Percentiles rank a stretch among this genome's conserved stretches.
phyloP scores from a whole-genome alignment of 345 rosid species.

The Euphorbia tirucalli region DNA sequence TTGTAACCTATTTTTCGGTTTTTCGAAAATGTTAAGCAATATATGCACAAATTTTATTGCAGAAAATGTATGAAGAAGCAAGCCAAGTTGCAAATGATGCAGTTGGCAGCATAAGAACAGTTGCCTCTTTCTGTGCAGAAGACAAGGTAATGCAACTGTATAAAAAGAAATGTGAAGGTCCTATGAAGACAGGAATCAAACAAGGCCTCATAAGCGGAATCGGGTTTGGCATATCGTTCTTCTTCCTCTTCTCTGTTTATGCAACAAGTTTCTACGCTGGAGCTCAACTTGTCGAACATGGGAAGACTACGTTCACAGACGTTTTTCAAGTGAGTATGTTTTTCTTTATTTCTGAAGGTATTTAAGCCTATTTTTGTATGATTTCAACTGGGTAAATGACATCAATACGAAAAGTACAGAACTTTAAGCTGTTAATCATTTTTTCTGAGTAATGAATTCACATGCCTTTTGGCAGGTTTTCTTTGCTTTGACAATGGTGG shows the following conservation, averaged over 20 bases:
- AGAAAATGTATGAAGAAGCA: slow-evolving; percentile 86
- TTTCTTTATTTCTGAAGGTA: slow-evolving; percentile 9
- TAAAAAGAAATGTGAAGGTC: slow-evolving; percentile 71
- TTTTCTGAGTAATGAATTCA: too few species aligned
- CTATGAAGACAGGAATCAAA: slow-evolving; percentile 64
- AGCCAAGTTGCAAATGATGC: slow-evolving; percentile 97
- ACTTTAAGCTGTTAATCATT: too few species aligned
- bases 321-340: slow-evolving; percentile 54
- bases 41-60: slow-evolving; percentile 14
- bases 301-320: slow-evolving; percentile 54
- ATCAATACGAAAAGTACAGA: too few species aligned
- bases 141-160: slow-evolving; percentile 79
- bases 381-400: too few species aligned
- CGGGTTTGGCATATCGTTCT: slow-evolving; percentile 67
- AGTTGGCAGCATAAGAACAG: slow-evolving; percentile 80
- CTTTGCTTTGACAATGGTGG: slow-evolving; percentile 35
- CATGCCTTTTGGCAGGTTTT: slow-evolving; percentile 32
- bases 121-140: slow-evolving; percentile 85
- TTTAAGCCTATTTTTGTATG: background rate
- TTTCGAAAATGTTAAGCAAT: too few species aligned
- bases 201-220: slow-evolving; percentile 66
- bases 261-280: slow-evolving; percentile 75
- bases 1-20: too few species aligned
- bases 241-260: slow-evolving; percentile 51
- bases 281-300: slow-evolving; percentile 55